Evolutionary conservation across 176 grass and related monocot species (phyloP), one percentile per base, ranked within the genome.

Genomic region (Hsuehochloa calcarea): DNA sequence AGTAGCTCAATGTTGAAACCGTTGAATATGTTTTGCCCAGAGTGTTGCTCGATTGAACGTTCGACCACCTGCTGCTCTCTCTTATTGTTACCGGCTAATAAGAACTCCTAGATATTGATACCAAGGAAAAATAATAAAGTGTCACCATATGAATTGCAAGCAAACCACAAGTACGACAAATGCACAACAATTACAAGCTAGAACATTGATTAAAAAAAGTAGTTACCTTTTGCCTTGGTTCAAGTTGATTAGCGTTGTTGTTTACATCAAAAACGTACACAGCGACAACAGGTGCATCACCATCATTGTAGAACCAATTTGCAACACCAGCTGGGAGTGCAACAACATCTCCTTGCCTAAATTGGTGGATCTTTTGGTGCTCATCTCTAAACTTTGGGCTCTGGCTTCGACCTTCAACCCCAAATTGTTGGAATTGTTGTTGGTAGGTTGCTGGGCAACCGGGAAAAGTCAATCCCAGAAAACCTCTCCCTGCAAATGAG

Each of bases 241-340:
- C 50, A 75, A 58, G 50, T 10, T 75, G 72, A 56, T 75, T 75
- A 39, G 29, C 72, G n/a, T 38, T 38, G 29, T 22, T 75, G 19
- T 75, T 75, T 22, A 56, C 4, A 2, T 75, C 50, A 51, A 59
- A 62, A 45, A 73, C 75, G 3, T 86, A 85, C n/a, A 91, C 11
- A 19, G 85, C 51, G 52, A 91, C 68, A 1, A 77, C 39, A 5
- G 80, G 85, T 10, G 66, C 20, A 60, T 91, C 89, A 15, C 85
- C 85, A 29, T 72, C 39, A 22, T 91, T 88, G 41, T 88, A 88
- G 51, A 80, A 85, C 89, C 89, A 91, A 8, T 85, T 17, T 22
- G 68, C 79, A 44, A 91, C 67, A 58, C 68, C 47, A 37, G 47
- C 45, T 3, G 76, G 75, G 13, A 89, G 27, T 8, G 65, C 55